phyloP scores from a whole-genome alignment of 495 filamentous ascomycete genomes.

The Talaromyces ruber region DNA sequence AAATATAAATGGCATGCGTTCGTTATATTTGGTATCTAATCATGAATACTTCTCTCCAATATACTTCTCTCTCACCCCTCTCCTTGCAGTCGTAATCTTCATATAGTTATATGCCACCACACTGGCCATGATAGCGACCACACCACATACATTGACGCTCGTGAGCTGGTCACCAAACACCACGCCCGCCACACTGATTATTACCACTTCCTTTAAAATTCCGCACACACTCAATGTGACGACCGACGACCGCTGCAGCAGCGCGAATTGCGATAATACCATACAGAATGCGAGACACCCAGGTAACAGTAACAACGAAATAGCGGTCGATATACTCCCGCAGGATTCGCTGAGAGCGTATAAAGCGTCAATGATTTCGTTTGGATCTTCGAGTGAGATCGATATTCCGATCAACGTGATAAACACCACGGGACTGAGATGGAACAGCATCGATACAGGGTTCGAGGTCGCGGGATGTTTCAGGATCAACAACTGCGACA shows the following conservation, averaged over 20 bases:
- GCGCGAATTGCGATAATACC: constrained; percentile 81
- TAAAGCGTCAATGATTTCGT: constrained; percentile 45
- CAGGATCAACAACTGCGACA: constrained; percentile 78
- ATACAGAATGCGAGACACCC: constrained; percentile 76
- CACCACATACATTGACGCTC: constrained; percentile 65
- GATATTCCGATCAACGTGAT: constrained; percentile 59
- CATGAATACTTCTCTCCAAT: constrained; percentile 6
- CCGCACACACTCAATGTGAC: constrained; percentile 80
- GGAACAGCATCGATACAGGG: constrained; percentile 81
- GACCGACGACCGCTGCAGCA: constrained; percentile 75
- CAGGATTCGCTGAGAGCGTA: constrained; percentile 44
- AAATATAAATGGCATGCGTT: neutral
- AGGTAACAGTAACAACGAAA: constrained; percentile 61
- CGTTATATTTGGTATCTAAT: neutral
- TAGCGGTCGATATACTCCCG: constrained; percentile 38
- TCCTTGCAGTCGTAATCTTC: constrained; percentile 30
- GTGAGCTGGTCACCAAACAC: constrained; percentile 73
- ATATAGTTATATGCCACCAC: constrained; percentile 77
- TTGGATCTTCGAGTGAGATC: constrained; percentile 65
- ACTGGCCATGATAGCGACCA: constrained; percentile 63
- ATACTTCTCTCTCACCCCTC: neutral
- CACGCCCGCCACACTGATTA: constrained; percentile 66
- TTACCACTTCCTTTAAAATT: constrained; percentile 88
- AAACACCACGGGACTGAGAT: constrained; percentile 82
- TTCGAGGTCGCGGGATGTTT: constrained; percentile 80